Conservation (phyloP, 2,329 filamentous ascomycete species). For the Colletotrichum liaoningense region DNA sequence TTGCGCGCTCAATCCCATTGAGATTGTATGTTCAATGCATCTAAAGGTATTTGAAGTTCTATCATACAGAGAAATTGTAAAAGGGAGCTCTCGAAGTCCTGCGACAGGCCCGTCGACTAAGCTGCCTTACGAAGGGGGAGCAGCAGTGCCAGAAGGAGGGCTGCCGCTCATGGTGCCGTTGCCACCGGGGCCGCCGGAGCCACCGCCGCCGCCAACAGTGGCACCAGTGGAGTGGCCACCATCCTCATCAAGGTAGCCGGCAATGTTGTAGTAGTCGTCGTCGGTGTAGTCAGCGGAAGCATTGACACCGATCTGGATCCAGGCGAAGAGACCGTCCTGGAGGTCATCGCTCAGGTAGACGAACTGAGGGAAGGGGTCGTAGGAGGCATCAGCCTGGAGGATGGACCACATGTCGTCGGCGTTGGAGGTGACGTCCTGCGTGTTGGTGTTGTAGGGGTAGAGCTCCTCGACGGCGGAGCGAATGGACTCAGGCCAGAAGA, state of each 20-base stretch:
- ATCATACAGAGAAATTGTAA: slow-evolving; percentile 1
- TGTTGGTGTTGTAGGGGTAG: slow-evolving; percentile 60
- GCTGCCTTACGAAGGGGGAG: slow-evolving; percentile 5
- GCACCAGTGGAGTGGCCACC: slow-evolving; percentile 20
- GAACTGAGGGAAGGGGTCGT: slow-evolving; percentile 67
- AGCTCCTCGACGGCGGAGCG: slow-evolving; percentile 61
- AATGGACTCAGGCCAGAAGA: slow-evolving; percentile 72
- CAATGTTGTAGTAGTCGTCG: slow-evolving; percentile 31
- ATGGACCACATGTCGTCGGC: slow-evolving; percentile 54
- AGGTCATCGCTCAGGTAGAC: slow-evolving; percentile 65
- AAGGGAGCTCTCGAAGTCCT: neutral
- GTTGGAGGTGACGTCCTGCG: slow-evolving; percentile 61
- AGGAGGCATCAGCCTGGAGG: slow-evolving; percentile 59
- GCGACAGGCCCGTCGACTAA: neutral
- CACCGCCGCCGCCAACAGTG: slow-evolving; percentile 9
- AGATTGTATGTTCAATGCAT: slow-evolving; percentile 11
- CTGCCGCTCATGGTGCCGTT: slow-evolving; percentile 19
- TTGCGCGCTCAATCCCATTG: neutral
- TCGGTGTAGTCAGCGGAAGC: slow-evolving; percentile 37
- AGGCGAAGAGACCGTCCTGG: slow-evolving; percentile 64
- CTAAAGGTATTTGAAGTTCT: slow-evolving; percentile 10
- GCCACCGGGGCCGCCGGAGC: slow-evolving; percentile 5
- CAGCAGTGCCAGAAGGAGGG: slow-evolving; percentile 15
- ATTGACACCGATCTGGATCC: slow-evolving; percentile 66
- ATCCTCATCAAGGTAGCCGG: slow-evolving; percentile 25